A percentile compares a stretch with the other conserved stretches of the same genome.
These are phyloP conservation scores for Pestalotiopsis sp. DNA, from an alignment of 2,329 filamentous ascomycete species.

Conservation along the genomic window DNA sequence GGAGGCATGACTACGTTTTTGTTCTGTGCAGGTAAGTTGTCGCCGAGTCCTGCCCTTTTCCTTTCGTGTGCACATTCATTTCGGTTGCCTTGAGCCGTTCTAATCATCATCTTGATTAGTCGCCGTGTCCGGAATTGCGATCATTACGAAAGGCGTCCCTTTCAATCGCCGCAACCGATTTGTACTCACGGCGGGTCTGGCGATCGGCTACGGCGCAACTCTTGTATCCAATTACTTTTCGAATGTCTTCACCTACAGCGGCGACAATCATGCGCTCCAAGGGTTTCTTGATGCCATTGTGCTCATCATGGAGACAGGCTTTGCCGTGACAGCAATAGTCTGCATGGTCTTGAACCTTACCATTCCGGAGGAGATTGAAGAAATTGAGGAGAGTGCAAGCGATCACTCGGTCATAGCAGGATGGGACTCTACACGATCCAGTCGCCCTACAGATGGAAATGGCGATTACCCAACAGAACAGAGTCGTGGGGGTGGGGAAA, in stretches of 20 bases:
- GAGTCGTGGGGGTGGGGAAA: neutral
- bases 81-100: neutral
- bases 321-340: slow-evolving; percentile 72
- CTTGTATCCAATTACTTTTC: slow-evolving; percentile 67
- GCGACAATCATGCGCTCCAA: slow-evolving; percentile 64
- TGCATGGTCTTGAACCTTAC: slow-evolving; percentile 72
- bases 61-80: neutral
- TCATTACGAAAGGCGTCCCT: slow-evolving; percentile 66
- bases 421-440: neutral
- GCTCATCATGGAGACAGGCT: slow-evolving; percentile 73
- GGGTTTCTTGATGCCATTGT: slow-evolving; percentile 77
- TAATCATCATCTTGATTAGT: slow-evolving; percentile 39
- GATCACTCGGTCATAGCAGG: slow-evolving; percentile 9
- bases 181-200: slow-evolving; percentile 73
- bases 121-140: slow-evolving; percentile 74
- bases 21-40: slow-evolving; percentile 53
- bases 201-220: slow-evolving; percentile 72
- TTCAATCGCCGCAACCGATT: slow-evolving; percentile 83
- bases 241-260: slow-evolving; percentile 71
- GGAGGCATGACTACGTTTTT: slow-evolving; percentile 80
- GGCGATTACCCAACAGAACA: neutral
- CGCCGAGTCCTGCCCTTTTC: neutral
- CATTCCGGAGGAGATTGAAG: slow-evolving; percentile 75
- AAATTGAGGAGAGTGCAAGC: slow-evolving; percentile 54
- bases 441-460: neutral